Base-by-base conservation (phyloP, 768 basidiomycete species). In the Rhodocollybia butyracea region DNA sequence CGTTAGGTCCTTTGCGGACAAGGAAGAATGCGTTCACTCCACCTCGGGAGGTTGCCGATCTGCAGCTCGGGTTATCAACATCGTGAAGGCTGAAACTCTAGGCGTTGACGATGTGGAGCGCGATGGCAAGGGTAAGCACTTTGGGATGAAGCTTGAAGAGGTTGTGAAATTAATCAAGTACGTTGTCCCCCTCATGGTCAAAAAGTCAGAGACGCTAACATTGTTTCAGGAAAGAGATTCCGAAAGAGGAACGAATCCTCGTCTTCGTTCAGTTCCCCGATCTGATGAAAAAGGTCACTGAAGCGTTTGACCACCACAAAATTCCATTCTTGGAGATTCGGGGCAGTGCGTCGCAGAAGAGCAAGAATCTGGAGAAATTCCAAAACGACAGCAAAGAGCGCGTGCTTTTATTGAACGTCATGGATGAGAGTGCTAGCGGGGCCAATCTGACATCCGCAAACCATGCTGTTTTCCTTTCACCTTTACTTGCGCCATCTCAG, bases 181-280 rank as follows among this genome's bases (percentile, higher is more conserved):
- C 55, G 78, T 70, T 12, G 36, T 52, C 46, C 5, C 52, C 22
- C 13, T 29, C 34, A n/a, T 7, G 22, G 26, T 26, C 0, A 15
- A 26, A 31, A n/a, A 12, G 24, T 22, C 53, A 50, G 39, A 55
- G 60, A 24, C 39, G 31, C 11, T 55, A 26, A 40, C 47, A 36
- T 29, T 40, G 57, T 54, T 48, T 22, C 64, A 92, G 89, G 65
- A 81, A 82, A 55, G 72, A 75, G 39, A 79, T 94, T 45, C 84
- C 88, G 10, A 82, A 83, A 60, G 75, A 86, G 21, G 92, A 97
- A 62, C 86, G 91, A 7, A 82, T 94, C 17, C 81, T 98, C 41
- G 82, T 98, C 58, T 98, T 98, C 71, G 90, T 96, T n/a, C 95
- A 98, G 65, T 98, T 95, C 78, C 86, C 84, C 5, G 94, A 97